phyloP scores from a whole-genome alignment of 139 green algal genomes.

The Tetraselmis chui region DNA sequence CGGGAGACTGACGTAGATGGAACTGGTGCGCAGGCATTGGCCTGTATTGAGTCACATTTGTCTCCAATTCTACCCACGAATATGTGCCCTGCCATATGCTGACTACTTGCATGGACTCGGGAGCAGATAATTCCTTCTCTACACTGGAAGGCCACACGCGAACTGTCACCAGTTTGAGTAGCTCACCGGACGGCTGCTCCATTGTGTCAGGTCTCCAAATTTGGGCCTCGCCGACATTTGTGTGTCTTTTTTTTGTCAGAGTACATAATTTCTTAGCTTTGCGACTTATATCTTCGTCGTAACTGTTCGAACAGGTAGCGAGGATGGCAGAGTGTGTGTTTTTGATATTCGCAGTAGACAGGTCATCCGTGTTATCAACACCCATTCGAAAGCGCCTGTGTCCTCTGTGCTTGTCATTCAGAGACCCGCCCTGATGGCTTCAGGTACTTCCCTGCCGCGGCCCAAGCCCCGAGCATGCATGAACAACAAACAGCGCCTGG shows the following conservation, averaged over 20 bases:
- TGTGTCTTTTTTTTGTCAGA: not conserved
- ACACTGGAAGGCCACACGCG: slow-evolving; percentile 44
- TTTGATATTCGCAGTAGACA: slow-evolving; percentile 74
- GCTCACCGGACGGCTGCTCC: slow-evolving; percentile 45
- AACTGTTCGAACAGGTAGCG: slow-evolving; percentile 31
- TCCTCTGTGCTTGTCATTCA: slow-evolving; percentile 44
- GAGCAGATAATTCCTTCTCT: not conserved
- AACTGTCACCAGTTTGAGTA: slow-evolving; percentile 39
- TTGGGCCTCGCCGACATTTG: not conserved
- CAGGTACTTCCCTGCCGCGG: not conserved
- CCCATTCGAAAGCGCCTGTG: slow-evolving; percentile 46
- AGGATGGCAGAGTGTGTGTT: slow-evolving; percentile 58
- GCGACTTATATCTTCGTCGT: not conserved
- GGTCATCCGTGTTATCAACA: slow-evolving; percentile 41
- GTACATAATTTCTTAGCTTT: not conserved
- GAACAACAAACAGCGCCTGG: not conserved
- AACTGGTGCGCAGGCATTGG: not conserved
- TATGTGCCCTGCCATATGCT: not conserved
- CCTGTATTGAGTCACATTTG: not conserved
- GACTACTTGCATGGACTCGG: not conserved
- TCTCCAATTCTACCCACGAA: not conserved
- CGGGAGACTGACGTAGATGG: slow-evolving; percentile 3
- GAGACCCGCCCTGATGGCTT: slow-evolving; percentile 31
- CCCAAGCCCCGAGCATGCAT: not conserved
- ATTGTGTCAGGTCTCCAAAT: slow-evolving; percentile 44